Evolutionary conservation across 2,329 filamentous ascomycete species (phyloP).

Genomic region (Arthroderma sp.): DNA sequence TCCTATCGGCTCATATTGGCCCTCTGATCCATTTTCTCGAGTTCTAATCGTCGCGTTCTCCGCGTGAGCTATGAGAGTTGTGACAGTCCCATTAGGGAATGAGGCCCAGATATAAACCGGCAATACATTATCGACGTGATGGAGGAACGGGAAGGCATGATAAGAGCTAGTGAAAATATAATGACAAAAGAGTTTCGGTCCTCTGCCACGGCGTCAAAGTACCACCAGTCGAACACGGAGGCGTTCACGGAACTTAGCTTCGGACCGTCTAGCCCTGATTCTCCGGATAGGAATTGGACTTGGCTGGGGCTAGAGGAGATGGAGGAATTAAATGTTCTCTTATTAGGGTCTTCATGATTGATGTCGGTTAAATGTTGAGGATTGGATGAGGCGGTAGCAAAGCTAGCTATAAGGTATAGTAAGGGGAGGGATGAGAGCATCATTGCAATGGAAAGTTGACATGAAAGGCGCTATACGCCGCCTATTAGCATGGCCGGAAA

Average conservation of each 20-base stretch:
- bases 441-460: no score
- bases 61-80: conserved; percentile 3
- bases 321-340: conserved; percentile 3
- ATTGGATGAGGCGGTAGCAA: no score
- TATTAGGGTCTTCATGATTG: no score
- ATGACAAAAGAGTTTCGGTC: conserved; percentile 17
- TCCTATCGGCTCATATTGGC: conserved; percentile 6
- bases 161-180: conserved; percentile 20
- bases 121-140: conserved; percentile 11
- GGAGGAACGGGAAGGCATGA: conserved; percentile 26
- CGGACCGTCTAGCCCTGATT: conserved; percentile 14
- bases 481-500: no score
- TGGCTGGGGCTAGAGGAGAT: conserved; percentile 4
- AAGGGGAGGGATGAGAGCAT: no score
- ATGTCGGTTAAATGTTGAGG: no score
- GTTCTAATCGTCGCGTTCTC: conserved; percentile 8
- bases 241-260: conserved; percentile 17
- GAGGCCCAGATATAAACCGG: conserved; percentile 17
- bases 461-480: no score
- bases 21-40: conserved; percentile 5
- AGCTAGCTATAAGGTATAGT: no score
- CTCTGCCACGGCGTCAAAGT: conserved; percentile 26
- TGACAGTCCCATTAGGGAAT: conserved; percentile 14
- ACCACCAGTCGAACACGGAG: conserved; percentile 29
- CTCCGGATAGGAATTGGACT: conserved; percentile 4